Evolutionary conservation across 345 rosid species (phyloP), one percentile per base, ranked within the genome.

Genomic region (Mercurialis annua): DNA sequence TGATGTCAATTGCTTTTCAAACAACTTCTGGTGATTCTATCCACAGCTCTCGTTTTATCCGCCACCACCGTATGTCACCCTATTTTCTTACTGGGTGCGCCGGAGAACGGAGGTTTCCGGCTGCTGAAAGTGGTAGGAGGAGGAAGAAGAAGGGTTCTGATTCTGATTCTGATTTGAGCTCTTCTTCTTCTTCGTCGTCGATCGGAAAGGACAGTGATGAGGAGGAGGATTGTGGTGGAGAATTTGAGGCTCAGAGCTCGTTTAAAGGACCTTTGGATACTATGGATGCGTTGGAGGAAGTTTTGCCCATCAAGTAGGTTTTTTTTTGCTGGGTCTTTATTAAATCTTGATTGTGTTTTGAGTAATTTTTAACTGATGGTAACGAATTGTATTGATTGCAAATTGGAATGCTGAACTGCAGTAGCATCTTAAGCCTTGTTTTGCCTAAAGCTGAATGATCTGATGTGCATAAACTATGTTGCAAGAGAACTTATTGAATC

Each of bases 231-330:
- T 62, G 69, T 11, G 76, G 59, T 20, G 76, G 63, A 38, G 78
- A 68, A 8, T 38, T 55, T 1, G 84, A 81, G 52, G 77, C 55
- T 26, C 73, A 66, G 78, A 78, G 85, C 76, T 59, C 65, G 24
- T 69, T 8, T 63, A 79, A 79, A 40, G 81, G 81, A 20, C 80
- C 83, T 15, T 57, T 81, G 53, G 84, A 75, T 56, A 68, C 76
- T 40, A 62, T 79, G 74, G 74, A 66, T 63, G 72, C 52, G 59
- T 59, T 81, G 48, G 77, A 81, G 70, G 81, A 72, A 47, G 76
- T 56, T 63, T 65, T 79, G 67, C 87, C 85, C 3, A 51, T 71
- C 69, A 73, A 57, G 76, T 72, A 65, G 58, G 65, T 30, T 17
- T 52, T 23, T 69, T 63, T 61, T 34, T 49, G 34, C n/a, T 29